phyloP scores from a whole-genome alignment of 495 filamentous ascomycete genomes.

The Podospora tetraspora region DNA sequence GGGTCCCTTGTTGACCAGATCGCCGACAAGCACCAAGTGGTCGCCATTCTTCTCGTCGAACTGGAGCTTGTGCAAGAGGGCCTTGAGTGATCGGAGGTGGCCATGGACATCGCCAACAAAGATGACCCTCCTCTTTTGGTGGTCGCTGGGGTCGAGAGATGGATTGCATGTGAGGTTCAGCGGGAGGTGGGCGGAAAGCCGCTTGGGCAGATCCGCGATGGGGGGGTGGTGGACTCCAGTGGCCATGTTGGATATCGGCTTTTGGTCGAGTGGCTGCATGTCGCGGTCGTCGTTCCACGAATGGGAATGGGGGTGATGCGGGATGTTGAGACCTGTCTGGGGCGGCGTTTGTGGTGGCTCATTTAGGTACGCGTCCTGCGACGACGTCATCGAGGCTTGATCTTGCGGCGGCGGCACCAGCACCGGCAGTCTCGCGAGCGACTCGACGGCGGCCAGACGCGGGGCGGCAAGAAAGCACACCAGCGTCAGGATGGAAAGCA shows the following conservation, averaged over 20 bases:
- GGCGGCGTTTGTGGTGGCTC: not conserved
- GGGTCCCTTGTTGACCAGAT: conserved; percentile 85
- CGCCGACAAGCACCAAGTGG: conserved; percentile 77
- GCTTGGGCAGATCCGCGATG: conserved; percentile 32
- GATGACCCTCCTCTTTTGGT: conserved; percentile 45
- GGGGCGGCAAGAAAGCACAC: not conserved
- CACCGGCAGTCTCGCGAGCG: not conserved
- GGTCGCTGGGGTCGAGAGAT: not conserved
- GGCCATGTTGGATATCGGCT: not conserved
- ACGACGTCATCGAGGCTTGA: conserved; percentile 4
- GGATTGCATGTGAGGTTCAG: not conserved
- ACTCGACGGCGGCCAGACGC: conserved; percentile 6
- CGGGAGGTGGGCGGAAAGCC: conserved; percentile 27
- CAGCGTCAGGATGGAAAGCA: conserved; percentile 3
- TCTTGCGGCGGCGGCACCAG: not conserved
- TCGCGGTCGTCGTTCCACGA: not conserved
- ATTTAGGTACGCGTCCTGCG: not conserved
- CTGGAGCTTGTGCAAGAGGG: conserved; percentile 60
- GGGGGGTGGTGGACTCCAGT: conserved; percentile 11
- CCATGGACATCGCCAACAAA: conserved; percentile 91
- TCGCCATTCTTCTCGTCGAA: conserved; percentile 57
- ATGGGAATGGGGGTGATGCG: not conserved
- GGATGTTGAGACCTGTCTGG: not conserved
- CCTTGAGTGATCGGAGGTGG: conserved; percentile 59
- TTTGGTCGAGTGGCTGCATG: not conserved